Base-by-base conservation (phyloP, 2,329 filamentous ascomycete species). In the Myrmaecium sp. region DNA sequence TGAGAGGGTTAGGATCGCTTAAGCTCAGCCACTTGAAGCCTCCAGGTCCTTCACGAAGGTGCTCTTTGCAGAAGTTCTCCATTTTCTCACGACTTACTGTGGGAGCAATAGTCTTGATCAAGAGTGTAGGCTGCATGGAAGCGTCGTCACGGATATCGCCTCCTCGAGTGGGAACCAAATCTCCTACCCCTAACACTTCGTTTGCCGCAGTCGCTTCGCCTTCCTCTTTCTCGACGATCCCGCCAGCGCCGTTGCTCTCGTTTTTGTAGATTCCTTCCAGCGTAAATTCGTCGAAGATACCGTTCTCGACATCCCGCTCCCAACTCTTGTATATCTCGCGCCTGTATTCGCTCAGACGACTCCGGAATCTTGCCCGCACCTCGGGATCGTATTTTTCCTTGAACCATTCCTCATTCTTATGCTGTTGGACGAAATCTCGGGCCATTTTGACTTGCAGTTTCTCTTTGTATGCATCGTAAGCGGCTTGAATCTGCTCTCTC, bases 381-480 rank as follows among this genome's bases (percentile, higher is more conserved):
- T 89, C 81, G 1, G 81, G 69, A 16, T 91, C 74, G 42, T 98
- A 98, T 47, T 82, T 74, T 54, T 98, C 89, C 40, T 76, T 81
- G 57, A 98, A 98, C 89, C 89, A 98, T 47, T 98, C 86, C 50
- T 98, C 89, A 22, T 74, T 73, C 49, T 92, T 93, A 54, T 98
- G 89, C 40, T 83, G 77, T 26, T 76, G 70, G 21, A 98, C 89
- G 47, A 98, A 98, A 1, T 69, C 63, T 36, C 83, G 74, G 1
- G 89, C 84, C 76, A 93, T 86, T 37, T 67, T 66, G 18, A 70
- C 56, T 38, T 74, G 69, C 7, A 74, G 54, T 32, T 72, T 69
- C 39, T 67, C 64, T 45, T 75, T 75, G 55, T 75, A 75, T 21
- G 60, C 49, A 40, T 74, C 69, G 33, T 75, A 75, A 3, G 69